Evolutionary conservation across 1,139 yeast genomes (phyloP).

Genomic region (Sugiyamaella paludigena): DNA sequence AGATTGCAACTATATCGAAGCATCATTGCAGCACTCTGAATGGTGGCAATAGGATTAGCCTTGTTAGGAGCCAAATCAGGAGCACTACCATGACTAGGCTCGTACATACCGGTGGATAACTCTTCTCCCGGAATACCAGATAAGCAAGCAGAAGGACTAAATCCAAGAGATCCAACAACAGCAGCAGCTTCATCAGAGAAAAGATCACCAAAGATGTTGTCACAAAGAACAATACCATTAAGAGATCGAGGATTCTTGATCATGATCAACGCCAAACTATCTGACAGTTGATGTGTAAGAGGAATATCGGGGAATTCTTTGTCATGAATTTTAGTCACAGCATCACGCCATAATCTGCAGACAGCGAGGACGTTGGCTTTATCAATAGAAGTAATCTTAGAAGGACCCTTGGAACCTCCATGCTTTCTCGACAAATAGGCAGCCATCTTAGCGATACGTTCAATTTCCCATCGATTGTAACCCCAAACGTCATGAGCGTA

Average conservation of each 20-base stretch:
- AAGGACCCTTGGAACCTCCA: constrained; percentile 40
- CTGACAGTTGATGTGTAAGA: constrained; percentile 77
- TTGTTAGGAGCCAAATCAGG: constrained; percentile 78
- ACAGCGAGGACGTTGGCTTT: constrained; percentile 85
- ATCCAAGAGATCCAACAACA: constrained; percentile 81
- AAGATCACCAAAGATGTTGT: constrained; percentile 86
- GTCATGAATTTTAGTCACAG: constrained; percentile 67
- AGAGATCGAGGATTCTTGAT: constrained; percentile 74
- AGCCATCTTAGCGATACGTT: constrained; percentile 85
- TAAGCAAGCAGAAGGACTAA: constrained; percentile 79
- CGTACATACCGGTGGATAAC: constrained; percentile 72
- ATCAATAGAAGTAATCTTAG: constrained; percentile 67
- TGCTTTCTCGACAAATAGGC: constrained; percentile 79
- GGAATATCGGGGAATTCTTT: constrained; percentile 73
- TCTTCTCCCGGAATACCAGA: constrained; percentile 68
- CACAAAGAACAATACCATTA: constrained; percentile 75
- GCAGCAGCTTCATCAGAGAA: constrained; percentile 86
- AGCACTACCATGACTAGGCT: constrained; percentile 93
- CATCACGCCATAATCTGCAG: constrained; percentile 80
- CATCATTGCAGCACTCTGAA: constrained; percentile 84
- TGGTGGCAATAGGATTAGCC: constrained; percentile 85
- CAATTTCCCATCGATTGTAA: constrained; percentile 73
- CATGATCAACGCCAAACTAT: constrained; percentile 85
- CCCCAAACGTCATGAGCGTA: constrained; percentile 82
- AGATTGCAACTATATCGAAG: constrained; percentile 70